These are phyloP conservation scores for Trichophyton rubrum DNA, from an alignment of 2,329 filamentous ascomycete species.

Conservation along the genomic window DNA sequence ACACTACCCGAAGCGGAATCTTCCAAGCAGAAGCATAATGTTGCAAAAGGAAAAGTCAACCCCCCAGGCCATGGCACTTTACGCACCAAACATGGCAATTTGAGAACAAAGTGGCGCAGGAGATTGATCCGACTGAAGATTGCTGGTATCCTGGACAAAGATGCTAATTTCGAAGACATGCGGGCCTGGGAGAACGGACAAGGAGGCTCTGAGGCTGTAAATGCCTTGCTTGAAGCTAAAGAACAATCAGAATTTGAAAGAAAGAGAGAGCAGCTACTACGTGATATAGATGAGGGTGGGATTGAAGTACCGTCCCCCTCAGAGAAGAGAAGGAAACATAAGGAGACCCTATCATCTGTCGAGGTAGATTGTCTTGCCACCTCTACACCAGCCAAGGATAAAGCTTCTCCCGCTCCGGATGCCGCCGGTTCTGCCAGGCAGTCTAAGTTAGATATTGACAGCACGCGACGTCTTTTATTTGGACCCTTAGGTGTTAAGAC, in stretches of 20 bases:
- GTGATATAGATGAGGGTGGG: slow-evolving; percentile 41
- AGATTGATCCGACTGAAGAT: slow-evolving; percentile 42
- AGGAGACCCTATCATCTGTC: background rate
- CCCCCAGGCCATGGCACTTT: slow-evolving; percentile 40
- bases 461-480: slow-evolving; percentile 57
- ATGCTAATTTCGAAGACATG: slow-evolving; percentile 42
- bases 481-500: slow-evolving; percentile 57
- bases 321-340: slow-evolving; percentile 22
- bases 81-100: slow-evolving; percentile 44
- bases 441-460: slow-evolving; percentile 44
- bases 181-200: slow-evolving; percentile 21
- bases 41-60: slow-evolving; percentile 15
- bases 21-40: slow-evolving; percentile 11
- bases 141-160: slow-evolving; percentile 38
- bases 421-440: slow-evolving; percentile 23
- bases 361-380: background rate
- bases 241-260: slow-evolving; percentile 36
- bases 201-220: background rate
- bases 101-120: slow-evolving; percentile 39
- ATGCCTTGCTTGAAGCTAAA: slow-evolving; percentile 10
- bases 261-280: slow-evolving; percentile 40
- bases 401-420: background rate
- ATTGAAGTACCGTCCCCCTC: slow-evolving; percentile 33
- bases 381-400: slow-evolving; percentile 4
- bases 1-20: slow-evolving; percentile 13